A percentile compares a stretch with the other conserved stretches of the same genome.
Evolutionary conservation across 495 filamentous ascomycete genomes (phyloP).

Genomic region (Aspergillus haitiensis): DNA sequence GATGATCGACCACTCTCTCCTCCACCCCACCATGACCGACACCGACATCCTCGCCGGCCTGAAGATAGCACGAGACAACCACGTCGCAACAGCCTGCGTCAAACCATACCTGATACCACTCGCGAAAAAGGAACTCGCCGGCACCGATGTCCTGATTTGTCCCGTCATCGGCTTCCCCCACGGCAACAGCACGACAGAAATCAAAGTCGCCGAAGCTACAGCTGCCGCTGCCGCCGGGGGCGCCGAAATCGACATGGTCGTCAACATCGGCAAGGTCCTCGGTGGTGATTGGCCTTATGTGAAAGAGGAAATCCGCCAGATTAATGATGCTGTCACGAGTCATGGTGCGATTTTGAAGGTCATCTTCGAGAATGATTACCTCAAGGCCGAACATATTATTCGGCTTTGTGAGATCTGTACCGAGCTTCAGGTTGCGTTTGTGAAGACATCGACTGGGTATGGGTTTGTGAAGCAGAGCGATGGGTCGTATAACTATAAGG

Average conservation of each 20-base stretch:
- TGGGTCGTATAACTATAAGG: slow-evolving; percentile 52
- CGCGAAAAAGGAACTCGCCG: slow-evolving; percentile 46
- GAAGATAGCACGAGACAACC: slow-evolving; percentile 42
- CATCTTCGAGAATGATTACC: slow-evolving; percentile 60
- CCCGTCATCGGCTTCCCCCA: slow-evolving; percentile 60
- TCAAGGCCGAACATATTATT: slow-evolving; percentile 42
- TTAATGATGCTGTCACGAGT: slow-evolving; percentile 47
- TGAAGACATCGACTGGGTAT: slow-evolving; percentile 60
- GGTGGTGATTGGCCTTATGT: slow-evolving; percentile 58
- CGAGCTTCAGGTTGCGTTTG: slow-evolving; percentile 48
- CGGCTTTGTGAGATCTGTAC: slow-evolving; percentile 54
- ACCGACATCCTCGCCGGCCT: slow-evolving; percentile 51
- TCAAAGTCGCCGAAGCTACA: slow-evolving; percentile 53
- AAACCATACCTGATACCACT: slow-evolving; percentile 55
- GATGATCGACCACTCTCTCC: slow-evolving; percentile 60
- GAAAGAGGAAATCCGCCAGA: slow-evolving; percentile 44
- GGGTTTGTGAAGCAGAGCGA: slow-evolving; percentile 56
- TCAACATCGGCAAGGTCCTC: slow-evolving; percentile 58
- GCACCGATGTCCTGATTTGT: slow-evolving; percentile 51
- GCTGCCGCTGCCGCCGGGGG: slow-evolving; percentile 50
- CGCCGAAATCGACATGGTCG: slow-evolving; percentile 59
- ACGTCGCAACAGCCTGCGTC: slow-evolving; percentile 57
- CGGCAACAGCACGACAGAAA: slow-evolving; percentile 54
- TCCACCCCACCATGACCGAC: slow-evolving; percentile 62
- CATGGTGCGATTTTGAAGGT: slow-evolving; percentile 53